Base-by-base conservation (phyloP, 2,329 filamentous ascomycete genomes). In the Phialemonium atrogriseum region DNA sequence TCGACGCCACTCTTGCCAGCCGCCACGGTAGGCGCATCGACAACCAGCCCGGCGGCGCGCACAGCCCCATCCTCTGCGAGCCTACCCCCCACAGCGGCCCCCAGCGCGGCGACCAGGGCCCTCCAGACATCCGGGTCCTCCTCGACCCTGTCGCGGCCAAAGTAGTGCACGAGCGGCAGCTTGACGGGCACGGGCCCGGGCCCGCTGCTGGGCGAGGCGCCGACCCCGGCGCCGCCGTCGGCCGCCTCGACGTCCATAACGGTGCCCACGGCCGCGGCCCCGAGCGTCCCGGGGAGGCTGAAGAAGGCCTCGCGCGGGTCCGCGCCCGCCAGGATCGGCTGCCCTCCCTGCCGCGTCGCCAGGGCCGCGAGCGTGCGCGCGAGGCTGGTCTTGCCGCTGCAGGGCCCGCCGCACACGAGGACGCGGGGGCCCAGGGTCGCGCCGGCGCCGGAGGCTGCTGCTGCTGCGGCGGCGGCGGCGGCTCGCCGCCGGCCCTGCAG, bases 141-240 rank as follows among this genome's bases (percentile, higher is more conserved):
- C 44, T 86, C 80, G 1, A 85, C 73, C 39, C 68, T 77, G 32
- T 74, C 68, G 40, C 82, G 66, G 11, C 91, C 89, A 54, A 84
- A 94, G 56, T 87, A 85, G 52, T 94, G 94, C 17, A 89, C 86
- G 33, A 98, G 62, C 5, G 91, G 91, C 46, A 94, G 68, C 64
- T 95, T 96, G 32, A 94, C 85, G 0, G 89, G 88, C 12, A 94
- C 78, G 1, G 79, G 74, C 45, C 82, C 91, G 1, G 91, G 88
- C 0, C 89, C 91, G 43, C 84, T 93, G 47, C 88, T 94, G 0
- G 89, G 88, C 45, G 85, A 88, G 43, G 74, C 85, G 10, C 88
- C 88, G 79, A 87, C 95, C 8, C 91, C 91, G 79, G 87, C 95
- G 13, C 84, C 85, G 38, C 87, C 80, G 39, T 86, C 80, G 48